These are phyloP conservation scores for Vinca minor DNA, from an alignment of 257 asterid genomes.

Conservation along the genomic window DNA sequence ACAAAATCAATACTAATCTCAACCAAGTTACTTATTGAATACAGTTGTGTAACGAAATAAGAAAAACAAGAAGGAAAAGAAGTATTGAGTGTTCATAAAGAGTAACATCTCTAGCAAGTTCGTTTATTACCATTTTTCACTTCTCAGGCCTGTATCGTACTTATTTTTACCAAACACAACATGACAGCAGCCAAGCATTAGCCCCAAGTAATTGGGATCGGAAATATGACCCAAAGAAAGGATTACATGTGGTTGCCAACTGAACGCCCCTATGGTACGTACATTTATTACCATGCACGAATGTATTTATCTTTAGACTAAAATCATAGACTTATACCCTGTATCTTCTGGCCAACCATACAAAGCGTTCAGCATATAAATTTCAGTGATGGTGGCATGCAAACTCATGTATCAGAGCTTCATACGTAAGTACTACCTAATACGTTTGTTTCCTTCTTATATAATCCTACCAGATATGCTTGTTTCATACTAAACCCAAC, in stretches of 20 bases:
- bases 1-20: conserved; percentile 7
- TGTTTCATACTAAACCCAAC: background rate
- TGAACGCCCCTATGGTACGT: too few species aligned
- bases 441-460: too few species aligned
- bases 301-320: background rate
- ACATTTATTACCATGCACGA: conserved; percentile 5
- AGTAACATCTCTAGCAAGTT: background rate
- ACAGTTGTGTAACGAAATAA: too few species aligned
- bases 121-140: background rate
- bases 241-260: too few species aligned
- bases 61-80: too few species aligned
- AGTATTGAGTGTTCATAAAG: background rate
- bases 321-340: too few species aligned
- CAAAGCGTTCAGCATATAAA: background rate
- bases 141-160: background rate
- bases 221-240: too few species aligned
- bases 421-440: background rate
- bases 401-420: background rate
- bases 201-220: too few species aligned
- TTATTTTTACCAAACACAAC: too few species aligned
- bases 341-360: conserved; percentile 1
- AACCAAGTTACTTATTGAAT: too few species aligned
- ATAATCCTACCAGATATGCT: too few species aligned
- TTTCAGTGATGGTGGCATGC: conserved; percentile 1
- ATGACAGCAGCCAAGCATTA: too few species aligned